Evolutionary conservation across 805 yeast genomes (phyloP).

Genomic region (Pichia occidentalis): DNA sequence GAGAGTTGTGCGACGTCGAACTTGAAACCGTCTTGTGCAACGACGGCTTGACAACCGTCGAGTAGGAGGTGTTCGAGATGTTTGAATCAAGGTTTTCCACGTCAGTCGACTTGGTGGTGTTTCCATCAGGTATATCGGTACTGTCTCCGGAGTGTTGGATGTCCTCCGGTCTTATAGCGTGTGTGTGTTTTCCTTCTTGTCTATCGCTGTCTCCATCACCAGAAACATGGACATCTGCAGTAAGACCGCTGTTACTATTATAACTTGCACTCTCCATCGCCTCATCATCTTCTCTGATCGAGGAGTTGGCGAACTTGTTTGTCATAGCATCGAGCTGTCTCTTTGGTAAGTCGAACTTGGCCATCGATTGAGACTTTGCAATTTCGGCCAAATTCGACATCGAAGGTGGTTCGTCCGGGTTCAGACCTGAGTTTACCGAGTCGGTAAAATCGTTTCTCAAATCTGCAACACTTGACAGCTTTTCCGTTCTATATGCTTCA

Average conservation of each 20-base stretch:
- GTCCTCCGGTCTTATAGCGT: too few species aligned
- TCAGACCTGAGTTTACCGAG: slow-evolving; percentile 17
- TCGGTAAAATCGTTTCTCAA: slow-evolving; percentile 26
- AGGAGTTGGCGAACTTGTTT: slow-evolving; percentile 4
- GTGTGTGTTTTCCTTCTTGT: too few species aligned
- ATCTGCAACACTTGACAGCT: slow-evolving; percentile 50
- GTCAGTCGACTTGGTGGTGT: too few species aligned
- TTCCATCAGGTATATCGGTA: too few species aligned
- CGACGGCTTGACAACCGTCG: slow-evolving; percentile 8
- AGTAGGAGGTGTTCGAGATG: slow-evolving; percentile 12
- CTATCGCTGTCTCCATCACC: too few species aligned
- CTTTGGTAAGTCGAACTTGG: slow-evolving; percentile 19
- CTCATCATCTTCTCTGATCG: slow-evolving; percentile 15
- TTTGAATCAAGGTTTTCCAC: too few species aligned
- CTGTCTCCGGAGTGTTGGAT: too few species aligned
- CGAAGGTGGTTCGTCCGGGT: slow-evolving; percentile 39
- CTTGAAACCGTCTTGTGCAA: background rate
- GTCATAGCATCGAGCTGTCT: slow-evolving; percentile 13
- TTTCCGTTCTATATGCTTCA: slow-evolving; percentile 60
- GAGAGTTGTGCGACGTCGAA: slow-evolving; percentile 17
- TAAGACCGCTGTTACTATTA: too few species aligned
- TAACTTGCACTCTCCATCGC: background rate
- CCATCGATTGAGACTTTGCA: slow-evolving; percentile 31
- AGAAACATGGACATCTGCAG: too few species aligned
- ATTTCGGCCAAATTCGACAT: slow-evolving; percentile 57